Evolutionary conservation across 257 asterid genomes (phyloP).

Genomic region (Lithospermum erythrorhizon): DNA sequence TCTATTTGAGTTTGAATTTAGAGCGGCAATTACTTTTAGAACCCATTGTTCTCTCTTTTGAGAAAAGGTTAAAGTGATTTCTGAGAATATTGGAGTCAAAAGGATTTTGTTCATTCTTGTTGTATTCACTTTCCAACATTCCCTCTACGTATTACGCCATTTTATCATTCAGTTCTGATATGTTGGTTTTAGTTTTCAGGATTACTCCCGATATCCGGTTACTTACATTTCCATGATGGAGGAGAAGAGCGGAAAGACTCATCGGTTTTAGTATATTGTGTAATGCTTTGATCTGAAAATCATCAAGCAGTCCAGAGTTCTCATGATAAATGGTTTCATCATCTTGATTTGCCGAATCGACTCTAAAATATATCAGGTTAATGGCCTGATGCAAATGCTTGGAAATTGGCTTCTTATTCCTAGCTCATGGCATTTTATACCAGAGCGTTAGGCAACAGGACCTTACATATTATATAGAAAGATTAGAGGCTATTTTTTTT

Average conservation of each 20-base stretch:
- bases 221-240: too few species aligned
- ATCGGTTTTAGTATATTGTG: background rate
- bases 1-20: too few species aligned
- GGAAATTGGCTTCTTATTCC: background rate
- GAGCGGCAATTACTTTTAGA: background rate
- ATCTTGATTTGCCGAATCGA: too few species aligned
- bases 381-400: background rate
- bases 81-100: background rate
- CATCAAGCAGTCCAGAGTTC: background rate
- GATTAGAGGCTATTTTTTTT: background rate
- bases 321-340: too few species aligned
- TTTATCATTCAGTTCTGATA: background rate
- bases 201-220: too few species aligned
- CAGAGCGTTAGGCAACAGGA: too few species aligned
- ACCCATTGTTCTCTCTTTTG: background rate
- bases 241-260: background rate
- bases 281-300: too few species aligned
- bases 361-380: background rate
- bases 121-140: background rate
- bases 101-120: background rate
- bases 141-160: background rate
- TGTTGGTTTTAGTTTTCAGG: background rate
- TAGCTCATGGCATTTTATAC: background rate
- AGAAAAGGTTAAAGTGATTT: too few species aligned
- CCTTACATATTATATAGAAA: background rate